Base-by-base conservation (phyloP, 176 grass and related monocot genomes). In the Secale cereale region DNA sequence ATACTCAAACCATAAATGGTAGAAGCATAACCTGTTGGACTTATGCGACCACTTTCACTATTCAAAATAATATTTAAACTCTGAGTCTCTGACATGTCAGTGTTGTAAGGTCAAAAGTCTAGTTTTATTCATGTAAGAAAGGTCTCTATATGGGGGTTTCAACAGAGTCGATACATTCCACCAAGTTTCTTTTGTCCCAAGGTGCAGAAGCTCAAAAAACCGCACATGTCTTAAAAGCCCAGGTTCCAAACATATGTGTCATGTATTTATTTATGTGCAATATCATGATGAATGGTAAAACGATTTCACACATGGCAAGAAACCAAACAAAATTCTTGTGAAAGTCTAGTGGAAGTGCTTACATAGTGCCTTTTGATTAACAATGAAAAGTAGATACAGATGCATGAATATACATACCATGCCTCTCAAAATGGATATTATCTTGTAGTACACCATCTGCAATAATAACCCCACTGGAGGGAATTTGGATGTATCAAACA, bases 381-480 rank as follows among this genome's bases (percentile, higher is more conserved):
- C 70, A 71, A 83, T 17, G 74, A 41, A 85, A 22, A 59, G 7
- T 67, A 64, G 31, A 52, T 54, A 30, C 25, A 30, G 54, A 59
- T 64, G 39, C 12, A 90, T 80, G 45, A 30, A 89, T 50, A 74
- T 76, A 36, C 68, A 77, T 98, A 98, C 95, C 95, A 26, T 98
- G 95, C 72, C 80, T 91, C 74, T 95, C 93, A 77, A 98, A 98
- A 89, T 98, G 95, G 62, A 32, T 76, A 70, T 87, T 87, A 31
- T 95, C 93, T 85, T 92, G 71, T 12, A 98, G 89, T 70, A 98
- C 85, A 46, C 91, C 95, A 78, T 98, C 95, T 89, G 92, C 95
- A 91, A 98, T 98, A 84, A 95, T 89, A 70, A 98, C 93, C 52
- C 93, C 95, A 86, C 95, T 98, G 77, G 67, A 59, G 83, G 88